These are phyloP conservation scores for Rhizopus stolonifer DNA, from an alignment of 371 early-diverging fungal species.

Conservation along the genomic window DNA sequence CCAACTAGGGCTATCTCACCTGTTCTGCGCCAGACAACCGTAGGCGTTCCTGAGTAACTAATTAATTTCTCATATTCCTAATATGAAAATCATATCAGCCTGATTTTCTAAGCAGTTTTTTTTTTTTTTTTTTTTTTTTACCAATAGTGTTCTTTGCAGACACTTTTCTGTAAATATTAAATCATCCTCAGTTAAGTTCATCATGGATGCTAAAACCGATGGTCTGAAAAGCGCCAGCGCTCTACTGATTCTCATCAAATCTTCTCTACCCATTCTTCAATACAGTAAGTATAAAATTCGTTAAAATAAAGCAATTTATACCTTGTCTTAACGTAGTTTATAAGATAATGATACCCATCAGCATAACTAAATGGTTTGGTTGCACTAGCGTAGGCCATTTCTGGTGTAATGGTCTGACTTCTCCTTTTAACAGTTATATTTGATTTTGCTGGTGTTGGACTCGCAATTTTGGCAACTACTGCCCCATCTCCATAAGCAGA, in stretches of 20 bases:
- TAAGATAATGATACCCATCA: conserved; percentile 83
- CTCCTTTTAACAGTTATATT: conserved; percentile 17
- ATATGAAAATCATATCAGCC: not conserved
- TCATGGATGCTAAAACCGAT: conserved; percentile 87
- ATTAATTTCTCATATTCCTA: conserved; percentile 90
- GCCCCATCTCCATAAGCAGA: conserved; percentile 45
- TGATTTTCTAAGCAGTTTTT: too few relatives aligned
- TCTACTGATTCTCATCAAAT: conserved; percentile 85
- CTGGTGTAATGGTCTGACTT: conserved; percentile 41
- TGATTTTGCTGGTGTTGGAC: conserved; percentile 25
- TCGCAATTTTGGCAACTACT: conserved; percentile 42
- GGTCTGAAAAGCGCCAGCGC: conserved; percentile 90
- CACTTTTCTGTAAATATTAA: conserved; percentile 92
- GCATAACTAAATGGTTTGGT: conserved; percentile 79
- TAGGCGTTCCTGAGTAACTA: conserved; percentile 88
- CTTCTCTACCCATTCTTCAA: conserved; percentile 79
- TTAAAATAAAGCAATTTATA: too few relatives aligned
- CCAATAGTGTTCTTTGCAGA: conserved; percentile 59
- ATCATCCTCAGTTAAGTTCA: conserved; percentile 89
- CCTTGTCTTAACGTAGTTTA: conserved; percentile 72
- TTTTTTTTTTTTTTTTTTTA: conserved; percentile 1
- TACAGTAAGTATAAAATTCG: not conserved
- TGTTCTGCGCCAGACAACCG: conserved; percentile 90
- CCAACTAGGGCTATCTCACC: conserved; percentile 90
- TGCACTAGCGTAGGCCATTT: conserved; percentile 52